phyloP scores from a whole-genome alignment of 192 early-diverging fungal species.

The Chytriomyces confervae region DNA sequence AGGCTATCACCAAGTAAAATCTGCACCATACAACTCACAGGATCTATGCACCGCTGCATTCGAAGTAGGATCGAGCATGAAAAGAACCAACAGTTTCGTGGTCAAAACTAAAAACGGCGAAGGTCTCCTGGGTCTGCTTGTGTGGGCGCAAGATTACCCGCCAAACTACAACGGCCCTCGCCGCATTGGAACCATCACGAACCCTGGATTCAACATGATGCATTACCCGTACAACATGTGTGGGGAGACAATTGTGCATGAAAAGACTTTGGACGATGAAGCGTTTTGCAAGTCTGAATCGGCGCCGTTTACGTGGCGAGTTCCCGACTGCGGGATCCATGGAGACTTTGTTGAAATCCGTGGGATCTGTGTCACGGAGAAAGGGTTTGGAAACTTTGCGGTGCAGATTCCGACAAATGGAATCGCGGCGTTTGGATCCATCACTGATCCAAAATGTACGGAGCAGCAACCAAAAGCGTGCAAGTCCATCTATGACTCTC shows the following conservation, averaged over 20 bases:
- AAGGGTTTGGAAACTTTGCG: neutral
- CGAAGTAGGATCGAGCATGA: neutral
- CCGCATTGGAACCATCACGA: conserved; percentile 28
- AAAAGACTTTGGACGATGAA: conserved; percentile 24
- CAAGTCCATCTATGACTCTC: neutral
- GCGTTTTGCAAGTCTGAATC: conserved; percentile 7
- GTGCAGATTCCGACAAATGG: neutral
- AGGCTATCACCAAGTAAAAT: conserved; percentile 26
- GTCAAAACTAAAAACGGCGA: conserved; percentile 2
- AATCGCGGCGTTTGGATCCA: neutral
- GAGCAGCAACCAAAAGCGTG: conserved; percentile 4
- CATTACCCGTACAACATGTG: conserved; percentile 34
- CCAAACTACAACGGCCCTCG: conserved; percentile 3
- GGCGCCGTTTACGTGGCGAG: conserved; percentile 11
- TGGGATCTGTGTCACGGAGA: neutral
- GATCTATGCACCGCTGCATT: conserved; percentile 36
- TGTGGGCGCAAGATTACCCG: conserved; percentile 38
- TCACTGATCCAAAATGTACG: conserved; percentile 10
- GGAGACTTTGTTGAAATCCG: conserved; percentile 6
- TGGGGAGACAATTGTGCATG: conserved; percentile 36
- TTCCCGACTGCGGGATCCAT: conserved; percentile 5
- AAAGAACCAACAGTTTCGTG: conserved; percentile 1
- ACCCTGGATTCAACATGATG: conserved; percentile 36
- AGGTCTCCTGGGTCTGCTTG: conserved; percentile 34
- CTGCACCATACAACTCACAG: conserved; percentile 10